Evolutionary conservation across 345 rosid species (phyloP), one percentile per base, ranked within the genome.

Genomic region (Bretschneidera sinensis): DNA sequence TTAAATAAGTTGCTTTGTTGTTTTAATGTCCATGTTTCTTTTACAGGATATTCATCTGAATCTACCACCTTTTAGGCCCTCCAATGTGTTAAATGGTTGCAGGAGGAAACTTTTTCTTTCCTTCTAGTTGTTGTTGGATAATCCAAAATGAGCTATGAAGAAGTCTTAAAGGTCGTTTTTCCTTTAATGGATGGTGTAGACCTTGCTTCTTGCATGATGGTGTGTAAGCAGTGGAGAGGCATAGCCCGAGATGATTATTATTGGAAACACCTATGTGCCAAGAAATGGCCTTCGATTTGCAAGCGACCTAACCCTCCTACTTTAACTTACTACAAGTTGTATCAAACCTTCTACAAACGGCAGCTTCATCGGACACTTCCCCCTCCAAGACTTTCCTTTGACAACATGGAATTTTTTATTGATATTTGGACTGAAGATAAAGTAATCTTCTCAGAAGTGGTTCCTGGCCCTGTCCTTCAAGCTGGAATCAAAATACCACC

Each of bases 221-320:
- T 94, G 17, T 76, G 82, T 64, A 94, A 72, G 78, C 86, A 81
- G 24, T 94, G 99, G 99, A 88, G 86, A 81, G 78, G 71, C 43
- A 35, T 82, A 51, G 92, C 95, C 0, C 73, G 48, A 47, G 99
- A 94, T 31, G 99, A 94, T 71, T 94, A 83, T 74, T 76, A 87
- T n/a, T 94, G 99, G 99, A 94, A 86, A 78, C 82, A 88, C 24
- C 62, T 78, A n/a, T 90, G 99, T 66, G 84, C 86, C 18, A 86
- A 78, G 80, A 80, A 78, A 77, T 94, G 99, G 99, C 99, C 97
- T 65, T 90, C 96, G 0, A 64, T 85, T 72, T 86, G 95, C 82
- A 90, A 85, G 77, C 83, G 80, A n/a, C 77, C 79, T 5, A 77
- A 22, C 60, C 92, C 95, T 20, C 92, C 84, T 15, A 74, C 88